Percentiles rank a stretch among this genome's conserved stretches.
phyloP scores from a whole-genome alignment of 2,329 filamentous ascomycete genomes.

The Thelonectria olida region DNA sequence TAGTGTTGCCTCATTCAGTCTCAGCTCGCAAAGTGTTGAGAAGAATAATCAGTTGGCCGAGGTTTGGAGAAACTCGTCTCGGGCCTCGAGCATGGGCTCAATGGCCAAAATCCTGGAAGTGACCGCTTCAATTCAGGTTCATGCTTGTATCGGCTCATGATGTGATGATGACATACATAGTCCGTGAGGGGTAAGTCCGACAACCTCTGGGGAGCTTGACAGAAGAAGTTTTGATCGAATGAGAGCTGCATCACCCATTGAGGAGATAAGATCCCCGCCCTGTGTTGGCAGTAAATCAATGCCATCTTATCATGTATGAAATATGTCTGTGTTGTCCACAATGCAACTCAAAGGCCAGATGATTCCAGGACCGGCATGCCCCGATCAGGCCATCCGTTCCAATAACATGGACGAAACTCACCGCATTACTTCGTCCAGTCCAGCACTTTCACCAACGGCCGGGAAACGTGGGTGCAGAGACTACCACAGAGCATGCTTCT shows the following conservation, averaged over 20 bases:
- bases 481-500: conserved; percentile 11
- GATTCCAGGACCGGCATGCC: conserved; percentile 1
- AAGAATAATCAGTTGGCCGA: background rate
- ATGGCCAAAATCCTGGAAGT: background rate
- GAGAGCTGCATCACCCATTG: background rate
- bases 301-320: conserved; percentile 1
- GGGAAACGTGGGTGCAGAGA: conserved; percentile 1
- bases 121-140: background rate
- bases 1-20: conserved; percentile 19
- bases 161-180: background rate
- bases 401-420: conserved; percentile 3
- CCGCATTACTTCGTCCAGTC: conserved; percentile 2
- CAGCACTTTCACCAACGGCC: background rate
- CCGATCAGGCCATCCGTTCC: conserved; percentile 18
- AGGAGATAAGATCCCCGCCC: background rate
- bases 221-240: conserved; percentile 6
- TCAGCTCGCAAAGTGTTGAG: conserved; percentile 22
- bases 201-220: conserved; percentile 5
- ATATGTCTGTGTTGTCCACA: conserved; percentile 12
- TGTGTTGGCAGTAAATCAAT: conserved; percentile 11
- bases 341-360: conserved; percentile 2
- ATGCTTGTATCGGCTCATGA: background rate
- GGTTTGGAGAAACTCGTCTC: background rate
- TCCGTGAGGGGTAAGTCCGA: background rate
- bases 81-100: background rate